Base-by-base conservation (phyloP, 2,329 filamentous ascomycete species). In the Orbilia blumenaviensis region DNA sequence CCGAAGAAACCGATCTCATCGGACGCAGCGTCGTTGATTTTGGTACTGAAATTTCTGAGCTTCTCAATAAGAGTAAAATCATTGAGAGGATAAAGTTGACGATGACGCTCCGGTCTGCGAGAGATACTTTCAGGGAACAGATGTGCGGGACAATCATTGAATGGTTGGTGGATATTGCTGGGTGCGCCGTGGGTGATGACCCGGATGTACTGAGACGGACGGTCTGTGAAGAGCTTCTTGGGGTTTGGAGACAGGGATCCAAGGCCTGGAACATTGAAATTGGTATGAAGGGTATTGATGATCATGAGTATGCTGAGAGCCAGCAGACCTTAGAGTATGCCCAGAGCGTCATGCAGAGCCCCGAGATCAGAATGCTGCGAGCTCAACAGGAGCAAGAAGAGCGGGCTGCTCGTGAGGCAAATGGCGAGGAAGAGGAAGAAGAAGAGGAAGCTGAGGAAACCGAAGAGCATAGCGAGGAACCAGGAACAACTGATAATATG, bases 131-230 rank as follows among this genome's bases (percentile, higher is more conserved):
- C 84, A 88, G 95, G 73, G 95, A 99, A 82, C 92, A 98, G 82
- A 99, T 99, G 96, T 97, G 94, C 80, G 93, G 92, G n/a, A 93
- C 93, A 14, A 94, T 99, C 77, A 91, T 99, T 64, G 94, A 97
- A 80, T 99, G 96, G 96, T 87, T 99, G 18, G 88, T 90, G 62
- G 96, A 99, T 82, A 96, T 99, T 80, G 89, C 93, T 6, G 93
- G 93, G 29, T 97, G 94, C 83, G 91, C 89, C 63, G 91, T 97
- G 52, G 93, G 92, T 0, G 86, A 89, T 32, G 93, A 99, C 81
- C 88, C 89, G 77, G 86, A 92, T 74, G 89, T 98, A 16, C 85
- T 99, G 46, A 88, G 93, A 38, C 90, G 89, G 61, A 89, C 91
- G 5, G 89, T 99, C 41, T 99, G 95, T 81, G 93, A 98, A 82